A percentile compares a stretch with the other conserved stretches of the same genome.
Conservation (phyloP, 257 asterid species). For the Petunia secreta region DNA sequence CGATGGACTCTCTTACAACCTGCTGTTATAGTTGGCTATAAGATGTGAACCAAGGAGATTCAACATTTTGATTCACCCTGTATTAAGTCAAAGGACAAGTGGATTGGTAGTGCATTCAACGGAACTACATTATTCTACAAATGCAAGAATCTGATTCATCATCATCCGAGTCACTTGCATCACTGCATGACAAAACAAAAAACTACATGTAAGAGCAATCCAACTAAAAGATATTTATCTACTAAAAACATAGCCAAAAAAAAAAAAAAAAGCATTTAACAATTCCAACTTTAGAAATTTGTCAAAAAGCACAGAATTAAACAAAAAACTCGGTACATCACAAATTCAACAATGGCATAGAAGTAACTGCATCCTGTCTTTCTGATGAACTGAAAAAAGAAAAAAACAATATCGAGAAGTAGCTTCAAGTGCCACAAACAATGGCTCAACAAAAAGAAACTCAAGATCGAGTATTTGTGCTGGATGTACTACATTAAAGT, state of each 20-base stretch:
- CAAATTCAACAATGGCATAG: background rate
- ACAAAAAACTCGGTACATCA: background rate
- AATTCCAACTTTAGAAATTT: background rate
- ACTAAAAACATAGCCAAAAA: background rate
- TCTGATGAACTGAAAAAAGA: background rate
- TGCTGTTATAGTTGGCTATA: constrained; percentile 10
- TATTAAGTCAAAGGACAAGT: constrained; percentile 24
- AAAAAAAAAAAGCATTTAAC: too few species aligned
- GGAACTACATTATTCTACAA: constrained; percentile 74
- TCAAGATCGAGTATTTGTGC: background rate
- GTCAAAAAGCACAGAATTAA: background rate
- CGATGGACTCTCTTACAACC: constrained; percentile 1
- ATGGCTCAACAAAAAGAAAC: too few species aligned
- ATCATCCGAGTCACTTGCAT: constrained; percentile 70
- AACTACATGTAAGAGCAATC: constrained; percentile 11
- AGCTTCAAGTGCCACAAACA: background rate
- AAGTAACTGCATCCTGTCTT: background rate
- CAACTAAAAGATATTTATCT: background rate
- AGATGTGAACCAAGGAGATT: constrained; percentile 25
- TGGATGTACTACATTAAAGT: background rate
- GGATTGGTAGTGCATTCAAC: constrained; percentile 24
- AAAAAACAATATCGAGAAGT: background rate
- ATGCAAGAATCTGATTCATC: constrained; percentile 79
- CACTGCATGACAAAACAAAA: constrained; percentile 49
- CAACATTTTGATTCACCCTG: constrained; percentile 24